phyloP scores from a whole-genome alignment of 192 early-diverging fungal genomes.

The Coemansia sp. region DNA sequence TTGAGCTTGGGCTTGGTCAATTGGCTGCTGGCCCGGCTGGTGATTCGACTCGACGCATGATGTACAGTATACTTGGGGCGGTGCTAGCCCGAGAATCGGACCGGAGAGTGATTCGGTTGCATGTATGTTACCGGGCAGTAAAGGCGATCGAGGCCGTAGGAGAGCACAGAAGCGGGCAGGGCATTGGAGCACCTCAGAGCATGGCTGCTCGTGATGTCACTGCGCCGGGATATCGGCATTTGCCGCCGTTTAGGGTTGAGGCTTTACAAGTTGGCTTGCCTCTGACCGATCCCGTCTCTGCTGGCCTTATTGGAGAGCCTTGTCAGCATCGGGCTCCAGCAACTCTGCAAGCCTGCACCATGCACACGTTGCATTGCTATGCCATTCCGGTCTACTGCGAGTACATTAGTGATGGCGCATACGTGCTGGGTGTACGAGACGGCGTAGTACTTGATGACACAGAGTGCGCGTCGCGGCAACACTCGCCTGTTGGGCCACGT shows the following conservation, averaged over 20 bases:
- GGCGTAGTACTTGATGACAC: conserved; percentile 42
- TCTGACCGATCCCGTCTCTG: not conserved
- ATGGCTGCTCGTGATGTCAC: not conserved
- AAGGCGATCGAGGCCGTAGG: not conserved
- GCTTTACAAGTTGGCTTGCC: conserved; percentile 23
- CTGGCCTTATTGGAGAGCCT: not conserved
- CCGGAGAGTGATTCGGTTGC: conserved; percentile 10
- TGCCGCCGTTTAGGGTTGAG: conserved; percentile 25
- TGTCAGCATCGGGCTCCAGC: not conserved
- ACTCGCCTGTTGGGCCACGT: not conserved
- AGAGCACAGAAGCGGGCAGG: not conserved
- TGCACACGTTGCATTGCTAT: conserved; percentile 35
- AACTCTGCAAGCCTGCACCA: not conserved
- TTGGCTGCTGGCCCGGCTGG: conserved; percentile 23
- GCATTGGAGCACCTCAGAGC: not conserved
- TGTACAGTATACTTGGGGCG: conserved; percentile 30
- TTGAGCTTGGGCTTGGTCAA: conserved; percentile 29
- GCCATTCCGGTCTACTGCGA: conserved; percentile 46
- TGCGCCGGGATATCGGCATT: not conserved
- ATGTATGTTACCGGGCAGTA: conserved; percentile 15
- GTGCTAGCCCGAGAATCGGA: not conserved
- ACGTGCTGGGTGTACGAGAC: conserved; percentile 29
- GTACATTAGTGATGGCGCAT: conserved; percentile 6
- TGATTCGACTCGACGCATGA: not conserved
- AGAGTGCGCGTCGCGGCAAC: conserved; percentile 8